These are phyloP conservation scores for Kickxella alabastrina DNA, from an alignment of 192 early-diverging fungal species.

Conservation along the genomic window DNA sequence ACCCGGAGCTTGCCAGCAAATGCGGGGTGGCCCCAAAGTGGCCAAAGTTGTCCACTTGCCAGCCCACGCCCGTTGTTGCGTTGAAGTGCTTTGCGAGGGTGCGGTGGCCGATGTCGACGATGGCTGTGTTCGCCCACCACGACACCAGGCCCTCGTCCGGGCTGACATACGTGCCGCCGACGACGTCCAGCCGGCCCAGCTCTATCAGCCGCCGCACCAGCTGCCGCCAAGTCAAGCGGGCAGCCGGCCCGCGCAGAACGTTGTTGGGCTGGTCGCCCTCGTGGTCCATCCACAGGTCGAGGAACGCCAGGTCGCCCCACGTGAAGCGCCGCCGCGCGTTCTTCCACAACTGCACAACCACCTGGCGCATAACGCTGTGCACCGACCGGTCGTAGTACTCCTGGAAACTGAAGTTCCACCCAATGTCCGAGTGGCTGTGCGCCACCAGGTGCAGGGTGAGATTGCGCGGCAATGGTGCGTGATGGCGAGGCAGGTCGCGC, in stretches of 20 bases:
- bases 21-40: constrained; percentile 24
- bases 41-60: constrained; percentile 50
- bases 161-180: constrained; percentile 43
- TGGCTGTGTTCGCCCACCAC: constrained; percentile 45
- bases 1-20: constrained; percentile 33
- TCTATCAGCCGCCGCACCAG: constrained; percentile 16
- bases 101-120: constrained; percentile 37
- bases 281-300: constrained; percentile 42
- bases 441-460: constrained; percentile 41
- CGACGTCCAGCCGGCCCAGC: constrained; percentile 28
- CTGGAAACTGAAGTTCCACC: constrained; percentile 46
- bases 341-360: constrained; percentile 18
- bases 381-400: constrained; percentile 35
- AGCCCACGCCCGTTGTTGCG: constrained; percentile 14
- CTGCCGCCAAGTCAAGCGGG: constrained; percentile 42
- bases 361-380: constrained; percentile 26
- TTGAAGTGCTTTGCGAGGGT: constrained; percentile 19
- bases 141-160: constrained; percentile 46
- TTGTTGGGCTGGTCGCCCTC: constrained; percentile 16
- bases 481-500: constrained; percentile 3
- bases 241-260: too few species aligned
- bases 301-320: constrained; percentile 45
- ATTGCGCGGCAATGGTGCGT: constrained; percentile 6
- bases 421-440: constrained; percentile 49
- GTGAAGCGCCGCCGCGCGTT: constrained; percentile 27